Base-by-base conservation (phyloP, 148 eudicot genomes). In the Camellia sinensis region DNA sequence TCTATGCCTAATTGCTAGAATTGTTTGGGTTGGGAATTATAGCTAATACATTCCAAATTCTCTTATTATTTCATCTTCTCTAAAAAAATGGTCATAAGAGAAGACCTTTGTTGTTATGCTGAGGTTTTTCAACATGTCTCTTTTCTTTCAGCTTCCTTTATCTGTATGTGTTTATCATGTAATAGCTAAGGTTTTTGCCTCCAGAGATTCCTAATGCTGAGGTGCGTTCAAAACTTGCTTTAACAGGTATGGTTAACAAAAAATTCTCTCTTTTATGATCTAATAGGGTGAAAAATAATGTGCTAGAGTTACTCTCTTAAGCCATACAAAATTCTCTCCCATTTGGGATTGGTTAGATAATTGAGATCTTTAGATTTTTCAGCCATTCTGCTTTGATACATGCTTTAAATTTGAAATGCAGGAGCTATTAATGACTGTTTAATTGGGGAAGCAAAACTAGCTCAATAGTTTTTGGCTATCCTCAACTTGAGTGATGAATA, bases 151-250 rank as follows among this genome's bases (percentile, higher is more conserved):
- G 3, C 17, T 15, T 60, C 4, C 19, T 60, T 60, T 60, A 60
- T 60, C 63, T 60, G 63, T 60, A 54, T 60, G n/a, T 15, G 59
- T 18, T 15, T 18, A 60, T 60, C 19, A 60, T 60, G 63, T 60
- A 4, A 15, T 4, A 22, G 73, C 60, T 15, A 29, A 29, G 29
- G 29, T 29, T 29, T n/a, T 29, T 29, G 29, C 29, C 29, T 29
- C 29, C 1, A 29, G 29, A 29, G 0, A 0, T 29, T 29, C 1
- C 29, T 29, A 29, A 29, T 29, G 29, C 1, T 29, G 85, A 87
- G 74, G 83, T 89, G 69, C 88, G 90, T 82, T 86, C 90, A 77
- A 95, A 89, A 79, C 88, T 93, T 70, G 94, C 97, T 86, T 87
- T 95, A 86, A 93, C 90, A 60, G 63, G 63, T 60, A 18, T 18